These are phyloP conservation scores for Fusarium euwallaceae DNA, from an alignment of 2,329 filamentous ascomycete genomes.

Conservation along the genomic window DNA sequence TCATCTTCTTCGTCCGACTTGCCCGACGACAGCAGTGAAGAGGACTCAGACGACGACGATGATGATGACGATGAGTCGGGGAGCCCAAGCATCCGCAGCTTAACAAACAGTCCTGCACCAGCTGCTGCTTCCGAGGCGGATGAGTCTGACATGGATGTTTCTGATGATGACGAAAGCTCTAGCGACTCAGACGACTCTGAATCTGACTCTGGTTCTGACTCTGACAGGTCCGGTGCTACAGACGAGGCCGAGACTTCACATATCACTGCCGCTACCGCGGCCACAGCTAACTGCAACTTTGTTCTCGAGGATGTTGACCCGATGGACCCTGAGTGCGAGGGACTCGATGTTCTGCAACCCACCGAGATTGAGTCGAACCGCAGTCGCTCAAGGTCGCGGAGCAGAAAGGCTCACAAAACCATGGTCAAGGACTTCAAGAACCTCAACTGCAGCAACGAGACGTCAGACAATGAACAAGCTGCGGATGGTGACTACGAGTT, in stretches of 20 bases:
- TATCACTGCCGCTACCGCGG: conserved; percentile 33
- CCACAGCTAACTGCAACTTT: conserved; percentile 49
- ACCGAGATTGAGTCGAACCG: conserved; percentile 62
- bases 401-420: conserved; percentile 56
- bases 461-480: conserved; percentile 53
- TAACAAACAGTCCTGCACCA: conserved; percentile 39
- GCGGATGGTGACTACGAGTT: conserved; percentile 52
- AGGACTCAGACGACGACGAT: conserved; percentile 36
- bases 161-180: conserved; percentile 31
- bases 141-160: conserved; percentile 33
- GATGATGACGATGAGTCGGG: conserved; percentile 46
- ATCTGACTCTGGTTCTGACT: conserved; percentile 39
- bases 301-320: conserved; percentile 63
- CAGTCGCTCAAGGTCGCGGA: conserved; percentile 56
- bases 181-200: conserved; percentile 39
- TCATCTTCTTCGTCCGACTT: conserved; percentile 51
- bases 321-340: conserved; percentile 60
- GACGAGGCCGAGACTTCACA: conserved; percentile 43
- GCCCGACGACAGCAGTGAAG: conserved; percentile 34
- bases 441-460: conserved; percentile 60
- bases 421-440: conserved; percentile 61
- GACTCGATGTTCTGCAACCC: conserved; percentile 58
- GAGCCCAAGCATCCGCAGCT: conserved; percentile 47
- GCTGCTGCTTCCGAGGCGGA: conserved; percentile 22
- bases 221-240: conserved; percentile 40